phyloP scores from a whole-genome alignment of 2,329 filamentous ascomycete species.

The Paecilomyces formosus region DNA sequence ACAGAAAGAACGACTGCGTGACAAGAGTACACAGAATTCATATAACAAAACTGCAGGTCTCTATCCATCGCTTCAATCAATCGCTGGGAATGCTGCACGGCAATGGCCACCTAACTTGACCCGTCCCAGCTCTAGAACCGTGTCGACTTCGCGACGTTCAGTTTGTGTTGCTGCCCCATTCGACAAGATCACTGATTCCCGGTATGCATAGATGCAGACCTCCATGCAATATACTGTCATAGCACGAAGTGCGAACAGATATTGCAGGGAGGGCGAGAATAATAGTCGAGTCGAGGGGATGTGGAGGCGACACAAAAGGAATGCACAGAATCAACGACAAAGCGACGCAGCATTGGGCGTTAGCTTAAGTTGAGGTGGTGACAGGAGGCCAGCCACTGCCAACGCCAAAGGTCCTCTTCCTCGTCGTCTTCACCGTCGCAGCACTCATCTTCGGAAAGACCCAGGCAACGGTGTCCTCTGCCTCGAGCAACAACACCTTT shows the following conservation, averaged over 20 bases:
- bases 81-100: conserved; percentile 13
- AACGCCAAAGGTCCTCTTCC: conserved; percentile 54
- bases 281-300: conserved; percentile 1
- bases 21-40: neutral
- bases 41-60: neutral
- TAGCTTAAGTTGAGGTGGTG: neutral
- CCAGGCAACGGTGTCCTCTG: conserved; percentile 19
- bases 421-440: conserved; percentile 56
- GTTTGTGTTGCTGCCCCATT: conserved; percentile 5
- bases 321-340: neutral
- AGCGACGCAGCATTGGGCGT: conserved; percentile 15
- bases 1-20: neutral
- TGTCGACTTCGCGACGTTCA: conserved; percentile 3
- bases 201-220: neutral
- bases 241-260: neutral
- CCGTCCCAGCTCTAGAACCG: conserved; percentile 30
- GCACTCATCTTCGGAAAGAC: conserved; percentile 46
- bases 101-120: conserved; percentile 58
- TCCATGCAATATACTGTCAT: neutral
- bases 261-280: neutral
- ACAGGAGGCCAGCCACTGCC: conserved; percentile 62
- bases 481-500: conserved; percentile 25
- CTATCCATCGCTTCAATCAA: neutral
- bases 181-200: neutral
- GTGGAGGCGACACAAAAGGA: neutral